Evolutionary conservation across 192 early-diverging fungal genomes (phyloP).

Genomic region (Podila clonocystis): DNA sequence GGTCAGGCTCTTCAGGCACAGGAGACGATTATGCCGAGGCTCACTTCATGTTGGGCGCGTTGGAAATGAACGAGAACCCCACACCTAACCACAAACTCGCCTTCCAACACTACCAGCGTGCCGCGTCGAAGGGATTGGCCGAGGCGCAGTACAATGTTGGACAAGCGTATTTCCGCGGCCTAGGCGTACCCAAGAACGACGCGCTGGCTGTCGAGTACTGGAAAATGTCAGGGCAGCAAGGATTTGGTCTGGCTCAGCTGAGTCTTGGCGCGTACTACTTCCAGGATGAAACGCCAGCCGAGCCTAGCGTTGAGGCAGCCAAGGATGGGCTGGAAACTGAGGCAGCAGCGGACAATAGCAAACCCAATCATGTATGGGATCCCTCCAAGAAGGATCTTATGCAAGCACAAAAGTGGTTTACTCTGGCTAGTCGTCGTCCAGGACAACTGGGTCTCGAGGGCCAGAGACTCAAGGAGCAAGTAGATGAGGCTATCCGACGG

Average conservation of each 20-base stretch:
- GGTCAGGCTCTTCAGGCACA: neutral
- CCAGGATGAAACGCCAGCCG: conserved; percentile 22
- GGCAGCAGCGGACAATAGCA: neutral
- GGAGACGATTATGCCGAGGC: conserved; percentile 22
- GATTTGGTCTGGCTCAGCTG: conserved; percentile 58
- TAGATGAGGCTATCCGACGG: conserved; percentile 31
- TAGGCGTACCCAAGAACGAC: conserved; percentile 55
- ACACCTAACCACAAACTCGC: conserved; percentile 43
- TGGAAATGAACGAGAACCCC: conserved; percentile 22
- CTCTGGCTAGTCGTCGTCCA: conserved; percentile 39
- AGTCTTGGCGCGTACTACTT: conserved; percentile 56
- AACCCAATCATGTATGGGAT: conserved; percentile 33
- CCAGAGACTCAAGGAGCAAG: conserved; percentile 26
- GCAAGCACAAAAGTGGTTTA: conserved; percentile 52
- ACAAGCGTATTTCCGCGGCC: conserved; percentile 50
- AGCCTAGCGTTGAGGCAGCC: neutral
- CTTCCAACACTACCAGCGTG: conserved; percentile 62
- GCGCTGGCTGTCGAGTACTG: conserved; percentile 60
- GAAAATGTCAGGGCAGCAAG: conserved; percentile 59
- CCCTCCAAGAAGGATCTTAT: conserved; percentile 40
- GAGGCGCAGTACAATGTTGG: conserved; percentile 68
- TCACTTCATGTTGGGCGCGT: conserved; percentile 25
- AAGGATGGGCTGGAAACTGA: neutral
- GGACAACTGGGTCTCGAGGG: conserved; percentile 33
- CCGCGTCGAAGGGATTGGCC: conserved; percentile 58